Evolutionary conservation across 768 basidiomycete species (phyloP).

Genomic region (Russula sp.): DNA sequence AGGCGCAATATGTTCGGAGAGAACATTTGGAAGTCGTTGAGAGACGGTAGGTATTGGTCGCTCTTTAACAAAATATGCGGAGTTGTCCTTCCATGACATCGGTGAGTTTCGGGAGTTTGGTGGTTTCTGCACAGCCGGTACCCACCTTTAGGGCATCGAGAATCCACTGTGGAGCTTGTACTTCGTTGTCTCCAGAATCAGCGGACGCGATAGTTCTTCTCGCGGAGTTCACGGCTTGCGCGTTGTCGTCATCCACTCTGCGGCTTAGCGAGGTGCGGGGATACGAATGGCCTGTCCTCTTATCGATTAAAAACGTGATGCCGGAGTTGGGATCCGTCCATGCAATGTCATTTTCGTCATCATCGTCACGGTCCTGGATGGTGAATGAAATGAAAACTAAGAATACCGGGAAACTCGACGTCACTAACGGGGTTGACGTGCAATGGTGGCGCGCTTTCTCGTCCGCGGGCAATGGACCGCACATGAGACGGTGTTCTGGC

Average conservation of each 20-base stretch:
- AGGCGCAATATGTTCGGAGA: background rate
- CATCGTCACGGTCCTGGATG: constrained; percentile 1
- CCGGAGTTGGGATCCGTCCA: constrained; percentile 66
- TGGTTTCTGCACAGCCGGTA: background rate
- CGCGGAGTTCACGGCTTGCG: constrained; percentile 22
- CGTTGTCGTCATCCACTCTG: constrained; percentile 5
- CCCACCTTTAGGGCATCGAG: constrained; percentile 51
- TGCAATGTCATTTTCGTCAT: constrained; percentile 31
- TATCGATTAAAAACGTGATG: constrained; percentile 53
- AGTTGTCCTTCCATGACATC: constrained; percentile 41
- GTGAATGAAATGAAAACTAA: background rate
- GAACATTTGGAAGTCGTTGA: constrained; percentile 20
- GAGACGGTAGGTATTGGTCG: constrained; percentile 39
- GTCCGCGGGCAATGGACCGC: background rate
- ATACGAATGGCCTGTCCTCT: constrained; percentile 65
- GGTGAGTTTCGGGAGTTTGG: background rate
- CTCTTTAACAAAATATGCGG: constrained; percentile 46
- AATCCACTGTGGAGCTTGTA: constrained; percentile 55
- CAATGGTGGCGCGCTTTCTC: background rate
- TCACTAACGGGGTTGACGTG: constrained; percentile 7
- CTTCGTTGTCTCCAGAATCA: constrained; percentile 7
- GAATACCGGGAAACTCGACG: background rate
- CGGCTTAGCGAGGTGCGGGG: constrained; percentile 28
- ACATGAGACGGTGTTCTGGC: background rate
- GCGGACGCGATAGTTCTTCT: constrained; percentile 23